Conservation (phyloP, 169 alveolate species). For the Besnoitia besnoiti region DNA sequence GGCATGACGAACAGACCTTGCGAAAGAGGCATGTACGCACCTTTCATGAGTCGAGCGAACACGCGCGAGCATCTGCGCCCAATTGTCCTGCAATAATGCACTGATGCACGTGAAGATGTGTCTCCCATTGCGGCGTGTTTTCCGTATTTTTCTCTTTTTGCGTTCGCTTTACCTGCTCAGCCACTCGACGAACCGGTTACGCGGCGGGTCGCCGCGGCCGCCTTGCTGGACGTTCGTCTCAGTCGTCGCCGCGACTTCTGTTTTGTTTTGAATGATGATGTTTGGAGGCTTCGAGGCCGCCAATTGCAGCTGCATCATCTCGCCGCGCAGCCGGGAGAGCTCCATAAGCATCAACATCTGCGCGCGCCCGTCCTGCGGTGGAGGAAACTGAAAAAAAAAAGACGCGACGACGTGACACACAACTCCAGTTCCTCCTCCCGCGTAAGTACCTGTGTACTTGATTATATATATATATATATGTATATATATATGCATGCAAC, state of each 20-base stretch:
- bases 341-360: conserved; percentile 42
- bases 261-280: conserved; percentile 53
- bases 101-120: no score
- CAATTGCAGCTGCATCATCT: conserved; percentile 44
- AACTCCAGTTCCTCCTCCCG: neutral
- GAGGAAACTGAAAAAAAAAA: neutral
- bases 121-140: no score
- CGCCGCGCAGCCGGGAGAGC: conserved; percentile 51
- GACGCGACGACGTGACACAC: no score
- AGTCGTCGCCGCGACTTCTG: conserved; percentile 45
- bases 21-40: no score
- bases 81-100: no score
- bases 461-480: neutral
- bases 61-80: no score
- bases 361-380: neutral
- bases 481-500: neutral
- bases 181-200: neutral
- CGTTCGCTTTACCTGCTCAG: neutral
- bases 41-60: no score
- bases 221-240: conserved; percentile 23
- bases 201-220: neutral
- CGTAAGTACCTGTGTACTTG: no score
- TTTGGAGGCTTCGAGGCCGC: conserved; percentile 29
- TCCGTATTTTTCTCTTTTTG: no score
- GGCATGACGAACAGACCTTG: no score